phyloP scores from a whole-genome alignment of 345 rosid genomes.

The Populus simonii region DNA sequence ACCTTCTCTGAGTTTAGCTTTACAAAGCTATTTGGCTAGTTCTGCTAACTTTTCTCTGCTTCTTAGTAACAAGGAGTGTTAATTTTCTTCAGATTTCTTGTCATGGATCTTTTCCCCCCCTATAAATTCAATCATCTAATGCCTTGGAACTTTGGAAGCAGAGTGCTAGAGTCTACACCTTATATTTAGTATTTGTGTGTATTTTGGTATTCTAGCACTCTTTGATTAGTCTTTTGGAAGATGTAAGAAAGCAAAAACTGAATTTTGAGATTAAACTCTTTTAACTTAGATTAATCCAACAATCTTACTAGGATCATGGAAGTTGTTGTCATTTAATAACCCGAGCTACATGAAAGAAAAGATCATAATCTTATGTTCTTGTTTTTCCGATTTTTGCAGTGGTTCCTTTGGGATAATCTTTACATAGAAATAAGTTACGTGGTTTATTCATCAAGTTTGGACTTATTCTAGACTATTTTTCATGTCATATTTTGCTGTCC shows the following conservation, averaged over 20 bases:
- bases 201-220: neutral
- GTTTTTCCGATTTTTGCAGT: too few relatives aligned
- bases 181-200: neutral
- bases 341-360: neutral
- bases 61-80: neutral
- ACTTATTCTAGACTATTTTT: constrained; percentile 9
- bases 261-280: neutral
- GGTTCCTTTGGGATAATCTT: neutral
- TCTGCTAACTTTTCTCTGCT: neutral
- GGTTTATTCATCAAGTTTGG: neutral
- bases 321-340: too few relatives aligned
- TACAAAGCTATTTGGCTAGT: neutral
- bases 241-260: neutral
- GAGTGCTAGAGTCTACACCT: neutral
- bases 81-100: neutral
- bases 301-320: neutral
- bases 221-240: neutral
- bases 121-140: neutral
- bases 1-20: neutral
- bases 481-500: neutral
- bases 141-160: neutral
- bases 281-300: neutral
- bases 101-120: neutral
- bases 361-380: neutral
- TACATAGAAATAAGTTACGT: neutral